Evolutionary conservation across 805 yeast genomes (phyloP).

Genomic region (Pichia ethanolica): DNA sequence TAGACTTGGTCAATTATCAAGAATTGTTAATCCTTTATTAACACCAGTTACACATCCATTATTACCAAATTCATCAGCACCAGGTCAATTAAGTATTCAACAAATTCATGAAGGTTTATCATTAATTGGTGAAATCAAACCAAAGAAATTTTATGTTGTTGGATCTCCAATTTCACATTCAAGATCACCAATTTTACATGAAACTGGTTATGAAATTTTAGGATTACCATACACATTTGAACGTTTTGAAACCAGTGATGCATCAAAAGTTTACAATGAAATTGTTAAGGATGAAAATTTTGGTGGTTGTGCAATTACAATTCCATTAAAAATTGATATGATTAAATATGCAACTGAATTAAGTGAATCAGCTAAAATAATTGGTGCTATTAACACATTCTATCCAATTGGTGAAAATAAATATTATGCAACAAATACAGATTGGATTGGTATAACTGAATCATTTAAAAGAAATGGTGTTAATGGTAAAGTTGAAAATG

Average conservation of each 20-base stretch:
- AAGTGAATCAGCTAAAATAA: conserved; percentile 66
- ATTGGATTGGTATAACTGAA: conserved; percentile 81
- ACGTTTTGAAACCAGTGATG: conserved; percentile 61
- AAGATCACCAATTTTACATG: conserved; percentile 82
- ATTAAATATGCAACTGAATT: conserved; percentile 58
- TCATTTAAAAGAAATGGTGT: conserved; percentile 62
- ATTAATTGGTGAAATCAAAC: conserved; percentile 53
- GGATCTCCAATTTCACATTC: conserved; percentile 85
- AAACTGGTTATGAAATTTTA: conserved; percentile 64
- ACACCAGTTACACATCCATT: conserved; percentile 78
- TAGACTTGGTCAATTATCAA: conserved; percentile 63
- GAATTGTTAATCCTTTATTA: conserved; percentile 64
- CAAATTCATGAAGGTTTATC: conserved; percentile 54
- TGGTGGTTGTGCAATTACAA: conserved; percentile 95
- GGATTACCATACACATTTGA: conserved; percentile 72
- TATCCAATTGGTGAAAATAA: conserved; percentile 44
- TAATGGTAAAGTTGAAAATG: conserved; percentile 38
- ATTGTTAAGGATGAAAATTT: conserved; percentile 46
- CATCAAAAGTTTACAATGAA: conserved; percentile 44
- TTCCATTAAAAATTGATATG: conserved; percentile 83
- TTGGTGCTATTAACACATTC: conserved; percentile 94
- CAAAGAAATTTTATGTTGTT: conserved; percentile 60
- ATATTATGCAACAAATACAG: conserved; percentile 84
- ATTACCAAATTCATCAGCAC: conserved; percentile 69
- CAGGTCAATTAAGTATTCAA: conserved; percentile 65